Conservation (phyloP, 2,329 filamentous ascomycete genomes). For the Pseudogymnoascus destructans region DNA sequence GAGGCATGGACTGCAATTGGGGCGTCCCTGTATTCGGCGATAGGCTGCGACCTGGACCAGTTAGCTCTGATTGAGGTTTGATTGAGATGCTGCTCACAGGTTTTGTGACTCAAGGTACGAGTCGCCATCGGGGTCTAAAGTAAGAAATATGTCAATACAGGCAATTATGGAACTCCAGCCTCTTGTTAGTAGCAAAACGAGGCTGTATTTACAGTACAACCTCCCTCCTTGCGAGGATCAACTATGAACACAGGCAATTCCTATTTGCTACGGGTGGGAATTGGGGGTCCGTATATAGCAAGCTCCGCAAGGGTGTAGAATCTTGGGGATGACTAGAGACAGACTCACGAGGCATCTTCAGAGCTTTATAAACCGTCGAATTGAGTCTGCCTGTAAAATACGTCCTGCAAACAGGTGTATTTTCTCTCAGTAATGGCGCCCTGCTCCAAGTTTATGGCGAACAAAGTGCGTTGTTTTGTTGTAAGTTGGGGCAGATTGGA, state of each 20-base stretch:
- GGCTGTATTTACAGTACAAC: not conserved
- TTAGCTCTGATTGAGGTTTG: not conserved
- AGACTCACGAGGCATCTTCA: constrained; percentile 7
- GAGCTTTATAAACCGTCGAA: not conserved
- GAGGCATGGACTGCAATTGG: constrained; percentile 79
- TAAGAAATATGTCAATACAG: not conserved
- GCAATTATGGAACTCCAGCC: not conserved
- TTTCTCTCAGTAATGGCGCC: not conserved
- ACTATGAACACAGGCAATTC: not conserved
- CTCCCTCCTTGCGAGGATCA: not conserved
- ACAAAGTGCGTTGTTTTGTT: not conserved
- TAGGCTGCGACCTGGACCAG: constrained; percentile 31
- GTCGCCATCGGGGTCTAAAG: constrained; percentile 3
- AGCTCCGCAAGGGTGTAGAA: not conserved
- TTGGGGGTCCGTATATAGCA: not conserved
- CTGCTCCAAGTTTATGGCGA: not conserved
- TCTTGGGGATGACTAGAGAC: not conserved
- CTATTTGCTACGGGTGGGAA: not conserved
- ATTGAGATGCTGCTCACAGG: not conserved
- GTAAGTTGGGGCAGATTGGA: not conserved
- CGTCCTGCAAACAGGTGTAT: not conserved
- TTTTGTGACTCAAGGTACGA: constrained; percentile 5
- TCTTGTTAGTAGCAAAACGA: not conserved
- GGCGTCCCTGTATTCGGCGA: constrained; percentile 60
- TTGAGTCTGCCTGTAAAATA: not conserved